Base-by-base conservation (phyloP, 176 grass and related monocot species). In the Triticum turgidum region DNA sequence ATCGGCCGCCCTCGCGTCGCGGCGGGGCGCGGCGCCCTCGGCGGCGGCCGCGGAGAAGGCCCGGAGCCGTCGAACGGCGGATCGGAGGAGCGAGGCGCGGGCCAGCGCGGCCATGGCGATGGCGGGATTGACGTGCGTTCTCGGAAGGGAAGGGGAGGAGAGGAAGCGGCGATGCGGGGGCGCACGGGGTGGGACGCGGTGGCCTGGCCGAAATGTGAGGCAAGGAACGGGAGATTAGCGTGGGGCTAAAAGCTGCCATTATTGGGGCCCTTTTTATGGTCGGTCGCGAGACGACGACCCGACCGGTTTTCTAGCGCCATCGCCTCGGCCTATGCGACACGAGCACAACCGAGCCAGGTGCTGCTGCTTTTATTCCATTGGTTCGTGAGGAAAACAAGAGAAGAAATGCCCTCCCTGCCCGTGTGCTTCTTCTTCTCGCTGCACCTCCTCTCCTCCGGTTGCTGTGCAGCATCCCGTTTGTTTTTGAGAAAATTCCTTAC, bases 41-140 rank as follows among this genome's bases (percentile, higher is more conserved):
- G 83, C 71, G 22, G 80, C 88, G 1, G 62, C 44, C 1, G 79
- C 17, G 62, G 71, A 74, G 80, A 89, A 87, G 22, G 72, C 71
- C 62, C 79, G 52, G 65, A 74, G 73, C 34, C 84, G 86, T 73
- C 80, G 22, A 59, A 72, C 67, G 21, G 79, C 71, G 76, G 88
- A 91, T 66, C 89, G 86, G 44, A 92, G 80, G 68, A 69, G 47
- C 63, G 89, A 65, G 5, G 35, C 44, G 65, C 89, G 88, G 17
- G 83, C 29, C 12, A 87, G 13, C 68, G 79, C 87, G 70, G 89
- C 82, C 91, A 95, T 92, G 58, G 79, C 15, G 63, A 32, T 69
- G 65, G 30, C 82, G 20, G 45, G 78, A 69, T 41, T n/a, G 34
- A 56, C 67, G 59, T 62, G 34, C 74, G 74, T 75, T 33, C 79